Evolutionary conservation across 179 eudicot genomes (phyloP).

Genomic region (Spinacia oleracea): DNA sequence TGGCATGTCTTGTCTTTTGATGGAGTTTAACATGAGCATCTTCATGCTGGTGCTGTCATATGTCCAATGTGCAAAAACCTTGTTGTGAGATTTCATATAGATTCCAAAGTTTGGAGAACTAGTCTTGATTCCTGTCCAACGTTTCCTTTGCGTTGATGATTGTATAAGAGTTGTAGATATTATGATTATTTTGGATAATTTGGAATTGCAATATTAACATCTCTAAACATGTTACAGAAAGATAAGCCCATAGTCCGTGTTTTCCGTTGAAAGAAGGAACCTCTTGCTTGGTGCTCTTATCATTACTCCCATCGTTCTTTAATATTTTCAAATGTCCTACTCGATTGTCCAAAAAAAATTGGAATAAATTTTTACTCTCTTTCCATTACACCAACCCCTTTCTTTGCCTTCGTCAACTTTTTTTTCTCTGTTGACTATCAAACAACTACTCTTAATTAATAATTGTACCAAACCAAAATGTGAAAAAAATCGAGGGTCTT

Average conservation of each 20-base stretch:
- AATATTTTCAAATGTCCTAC: no score
- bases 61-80: background rate
- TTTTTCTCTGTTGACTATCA: no score
- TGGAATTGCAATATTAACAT: background rate
- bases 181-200: background rate
- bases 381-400: no score
- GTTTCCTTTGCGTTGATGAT: background rate
- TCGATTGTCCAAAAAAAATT: no score
- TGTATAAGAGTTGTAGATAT: background rate
- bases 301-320: background rate
- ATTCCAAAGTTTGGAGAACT: background rate
- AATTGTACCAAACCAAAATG: no score
- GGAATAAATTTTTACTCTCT: no score
- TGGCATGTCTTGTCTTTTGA: no score
- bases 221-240: background rate
- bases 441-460: no score
- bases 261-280: background rate
- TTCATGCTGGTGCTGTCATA: background rate
- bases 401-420: no score
- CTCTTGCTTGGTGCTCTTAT: background rate
- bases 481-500: no score
- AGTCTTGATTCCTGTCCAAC: background rate
- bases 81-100: background rate
- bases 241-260: background rate
- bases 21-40: no score